phyloP scores from a whole-genome alignment of 192 early-diverging fungal genomes.

The Borealophlyctis nickersoniae region DNA sequence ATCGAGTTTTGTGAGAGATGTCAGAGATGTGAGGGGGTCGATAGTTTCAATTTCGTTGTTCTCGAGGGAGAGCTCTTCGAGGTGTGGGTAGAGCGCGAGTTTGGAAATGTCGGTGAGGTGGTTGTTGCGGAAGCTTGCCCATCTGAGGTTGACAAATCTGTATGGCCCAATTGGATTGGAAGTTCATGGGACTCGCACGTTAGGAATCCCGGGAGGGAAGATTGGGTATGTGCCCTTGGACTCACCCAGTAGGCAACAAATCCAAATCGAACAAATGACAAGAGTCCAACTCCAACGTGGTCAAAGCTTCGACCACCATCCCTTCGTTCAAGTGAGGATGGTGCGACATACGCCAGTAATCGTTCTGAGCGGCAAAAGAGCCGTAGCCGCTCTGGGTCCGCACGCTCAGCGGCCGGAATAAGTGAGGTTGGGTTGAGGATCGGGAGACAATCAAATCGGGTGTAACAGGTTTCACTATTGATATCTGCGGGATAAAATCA shows the following conservation, averaged over 20 bases:
- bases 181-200: too few relatives aligned
- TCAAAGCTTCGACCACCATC: constrained; percentile 38
- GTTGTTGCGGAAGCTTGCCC: constrained; percentile 60
- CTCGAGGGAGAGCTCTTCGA: constrained; percentile 55
- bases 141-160: constrained; percentile 45
- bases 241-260: constrained; percentile 35
- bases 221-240: too few relatives aligned
- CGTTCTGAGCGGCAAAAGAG: constrained; percentile 45
- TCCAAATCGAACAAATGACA: constrained; percentile 48
- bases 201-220: too few relatives aligned
- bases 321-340: constrained; percentile 15
- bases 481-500: constrained; percentile 2
- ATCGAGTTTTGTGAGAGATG: constrained; percentile 48
- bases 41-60: constrained; percentile 54
- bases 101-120: constrained; percentile 43
- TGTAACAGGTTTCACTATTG: constrained; percentile 7
- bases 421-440: constrained; percentile 47
- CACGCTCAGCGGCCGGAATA: constrained; percentile 51
- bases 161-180: too few relatives aligned
- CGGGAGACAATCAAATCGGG: constrained; percentile 17
- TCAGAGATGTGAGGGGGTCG: constrained; percentile 41
- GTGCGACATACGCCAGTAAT: constrained; percentile 39
- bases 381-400: constrained; percentile 48
- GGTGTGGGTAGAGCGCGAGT: constrained; percentile 31
- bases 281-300: constrained; percentile 51